Percentiles rank a stretch among this genome's conserved stretches.
These are phyloP conservation scores for Mallotus japonicus DNA, from an alignment of 441 rosid genomes.

Conservation along the genomic window DNA sequence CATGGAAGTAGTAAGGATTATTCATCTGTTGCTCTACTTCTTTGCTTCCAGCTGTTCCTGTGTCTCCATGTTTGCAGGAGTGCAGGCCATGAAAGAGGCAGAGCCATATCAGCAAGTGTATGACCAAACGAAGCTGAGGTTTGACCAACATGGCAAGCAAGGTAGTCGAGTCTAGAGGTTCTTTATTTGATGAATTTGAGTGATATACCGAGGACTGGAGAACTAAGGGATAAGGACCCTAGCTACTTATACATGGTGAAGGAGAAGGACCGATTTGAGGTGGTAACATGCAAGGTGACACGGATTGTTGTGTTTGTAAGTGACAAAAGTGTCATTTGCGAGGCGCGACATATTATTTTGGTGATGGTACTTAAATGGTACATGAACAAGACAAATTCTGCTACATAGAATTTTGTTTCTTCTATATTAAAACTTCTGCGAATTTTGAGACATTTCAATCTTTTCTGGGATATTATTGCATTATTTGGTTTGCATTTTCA, in stretches of 20 bases:
- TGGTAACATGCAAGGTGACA: conserved; percentile 15
- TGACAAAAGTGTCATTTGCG: not conserved
- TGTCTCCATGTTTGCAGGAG: not conserved
- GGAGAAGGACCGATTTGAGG: not conserved
- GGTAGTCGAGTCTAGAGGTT: too few species aligned
- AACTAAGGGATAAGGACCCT: too few species aligned
- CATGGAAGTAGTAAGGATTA: conserved; percentile 46
- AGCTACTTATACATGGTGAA: not conserved
- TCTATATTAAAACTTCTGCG: too few species aligned
- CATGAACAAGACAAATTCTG: too few species aligned
- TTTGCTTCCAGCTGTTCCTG: not conserved
- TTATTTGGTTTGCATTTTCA: too few species aligned
- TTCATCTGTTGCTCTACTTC: conserved; percentile 10
- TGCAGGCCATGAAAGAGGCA: conserved; percentile 20
- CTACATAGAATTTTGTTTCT: too few species aligned
- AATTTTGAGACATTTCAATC: too few species aligned
- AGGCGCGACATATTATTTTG: not conserved
- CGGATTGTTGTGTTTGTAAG: not conserved
- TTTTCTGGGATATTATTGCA: too few species aligned
- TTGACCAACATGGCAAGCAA: conserved; percentile 4
- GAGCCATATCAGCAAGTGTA: conserved; percentile 8
- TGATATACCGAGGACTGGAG: not conserved
- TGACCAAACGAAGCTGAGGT: not conserved
- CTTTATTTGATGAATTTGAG: too few species aligned
- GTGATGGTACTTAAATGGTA: too few species aligned